Base-by-base conservation (phyloP, 2,329 filamentous ascomycete species). In the Colletotrichum euphorbiae region DNA sequence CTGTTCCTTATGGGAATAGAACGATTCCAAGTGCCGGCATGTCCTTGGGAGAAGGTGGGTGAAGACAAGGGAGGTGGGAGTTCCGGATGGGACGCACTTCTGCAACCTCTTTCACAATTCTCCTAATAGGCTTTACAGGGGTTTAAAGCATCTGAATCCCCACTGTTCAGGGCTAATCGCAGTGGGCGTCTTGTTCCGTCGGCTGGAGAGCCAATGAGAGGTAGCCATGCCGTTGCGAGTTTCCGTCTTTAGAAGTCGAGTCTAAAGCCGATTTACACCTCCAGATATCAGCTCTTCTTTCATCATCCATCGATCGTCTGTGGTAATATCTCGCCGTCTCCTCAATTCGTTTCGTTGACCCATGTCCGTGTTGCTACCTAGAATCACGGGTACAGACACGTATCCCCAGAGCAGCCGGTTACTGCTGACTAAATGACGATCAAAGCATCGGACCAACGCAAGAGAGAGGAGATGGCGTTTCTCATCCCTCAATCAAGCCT, bases 161-260 rank as follows among this genome's bases (percentile, higher is more conserved):
- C 17, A 31, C 40, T 55, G 28, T 38, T 42, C 46, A 66, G 62
- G 17, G 17, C 24, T 36, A 36, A 51, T 60, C 48, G 56, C 56
- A 28, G 38, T 15, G 43, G 57, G 48, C 21, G 28, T 38, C 58
- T 67, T 17, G 33, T 43, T n/a, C 17, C 11, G 42, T 48, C 38
- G 50, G 28, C 42, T 15, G 6, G 17, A 33, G 21, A 40, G 45
- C 65, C 65, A 65, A 68, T 68, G 38, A 46, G 45, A 38, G 19
- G 54, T 33, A 7, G 40, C 54, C 40, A 42, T 68, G n/a, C 15
- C 31, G 24, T 33, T 54, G 36, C 65, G 28, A 8, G 28, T 55
- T 65, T 54, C 65, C 65, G 28, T 65, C 61, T 65, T 65, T 21
- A 59, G 52, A 59, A 65, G 40, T 46, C 46, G 46, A n/a, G n/a